Evolutionary conservation across 768 basidiomycete genomes (phyloP).

Genomic region (Exsudoporus frostii): DNA sequence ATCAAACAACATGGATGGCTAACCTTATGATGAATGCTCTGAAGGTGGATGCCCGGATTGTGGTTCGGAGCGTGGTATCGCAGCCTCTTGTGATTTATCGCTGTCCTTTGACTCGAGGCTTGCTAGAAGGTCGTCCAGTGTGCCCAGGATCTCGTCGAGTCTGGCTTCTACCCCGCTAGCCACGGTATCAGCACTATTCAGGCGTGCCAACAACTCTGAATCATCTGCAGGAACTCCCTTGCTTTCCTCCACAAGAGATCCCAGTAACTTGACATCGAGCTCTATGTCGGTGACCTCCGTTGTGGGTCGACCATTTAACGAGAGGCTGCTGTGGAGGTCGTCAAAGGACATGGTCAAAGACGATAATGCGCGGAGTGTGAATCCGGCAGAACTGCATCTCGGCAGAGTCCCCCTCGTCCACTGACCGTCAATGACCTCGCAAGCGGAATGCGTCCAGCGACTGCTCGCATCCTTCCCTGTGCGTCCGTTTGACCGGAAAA

Average conservation of each 20-base stretch:
- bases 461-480: slow-evolving; percentile 53
- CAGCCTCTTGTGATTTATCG: neutral
- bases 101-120: slow-evolving; percentile 35
- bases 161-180: slow-evolving; percentile 60
- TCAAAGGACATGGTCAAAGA: slow-evolving; percentile 26
- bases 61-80: neutral
- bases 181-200: slow-evolving; percentile 57
- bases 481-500: slow-evolving; percentile 45
- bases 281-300: slow-evolving; percentile 24
- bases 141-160: slow-evolving; percentile 58
- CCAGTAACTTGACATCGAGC: slow-evolving; percentile 36
- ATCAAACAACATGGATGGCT: slow-evolving; percentile 2
- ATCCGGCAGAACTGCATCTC: slow-evolving; percentile 22
- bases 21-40: slow-evolving; percentile 15
- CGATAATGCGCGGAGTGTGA: slow-evolving; percentile 23
- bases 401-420: slow-evolving; percentile 7
- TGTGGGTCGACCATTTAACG: slow-evolving; percentile 6
- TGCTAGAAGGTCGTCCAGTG: slow-evolving; percentile 53
- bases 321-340: slow-evolving; percentile 15
- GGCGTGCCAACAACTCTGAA: slow-evolving; percentile 45
- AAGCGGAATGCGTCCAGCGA: slow-evolving; percentile 46
- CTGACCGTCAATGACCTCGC: slow-evolving; percentile 42
- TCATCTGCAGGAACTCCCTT: slow-evolving; percentile 34
- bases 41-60: neutral
- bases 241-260: slow-evolving; percentile 29